Percentiles rank a stretch among this genome's conserved stretches.
Conservation (phyloP, 371 early-diverging fungal species). For the Actinomortierella wolfii region DNA sequence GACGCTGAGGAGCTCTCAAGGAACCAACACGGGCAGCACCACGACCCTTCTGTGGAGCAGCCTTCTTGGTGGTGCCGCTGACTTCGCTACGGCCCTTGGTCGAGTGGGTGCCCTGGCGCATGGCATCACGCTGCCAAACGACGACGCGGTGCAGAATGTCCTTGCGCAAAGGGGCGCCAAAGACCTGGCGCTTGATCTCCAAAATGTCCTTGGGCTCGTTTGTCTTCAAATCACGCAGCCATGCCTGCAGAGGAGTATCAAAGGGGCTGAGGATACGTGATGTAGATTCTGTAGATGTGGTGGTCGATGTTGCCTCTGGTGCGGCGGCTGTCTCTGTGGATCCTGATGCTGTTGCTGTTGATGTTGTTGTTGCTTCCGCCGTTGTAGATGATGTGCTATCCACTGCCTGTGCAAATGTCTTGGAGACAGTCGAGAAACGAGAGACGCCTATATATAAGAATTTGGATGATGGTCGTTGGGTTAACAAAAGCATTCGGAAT, state of each 20-base stretch:
- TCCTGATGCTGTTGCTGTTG: conserved; percentile 5
- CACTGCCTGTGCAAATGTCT: conserved; percentile 22
- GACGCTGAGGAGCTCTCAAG: conserved; percentile 83
- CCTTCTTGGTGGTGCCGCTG: conserved; percentile 80
- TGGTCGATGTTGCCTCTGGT: conserved; percentile 8
- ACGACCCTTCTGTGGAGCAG: conserved; percentile 90
- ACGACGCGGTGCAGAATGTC: conserved; percentile 91
- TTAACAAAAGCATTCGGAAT: neutral
- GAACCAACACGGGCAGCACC: conserved; percentile 92
- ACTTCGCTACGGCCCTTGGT: conserved; percentile 86
- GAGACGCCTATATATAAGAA: conserved; percentile 6
- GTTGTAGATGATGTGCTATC: conserved; percentile 14
- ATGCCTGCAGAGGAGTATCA: conserved; percentile 71
- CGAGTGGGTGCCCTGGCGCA: conserved; percentile 87
- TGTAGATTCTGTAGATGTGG: neutral
- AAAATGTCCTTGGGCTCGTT: conserved; percentile 77
- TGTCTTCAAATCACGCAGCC: conserved; percentile 80
- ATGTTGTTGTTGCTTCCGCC: neutral
- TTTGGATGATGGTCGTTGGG: neutral
- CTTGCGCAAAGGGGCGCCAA: conserved; percentile 78
- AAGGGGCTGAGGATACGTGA: conserved; percentile 29
- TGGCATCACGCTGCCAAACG: conserved; percentile 79
- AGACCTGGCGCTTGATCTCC: conserved; percentile 76
- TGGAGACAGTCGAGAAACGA: conserved; percentile 36
- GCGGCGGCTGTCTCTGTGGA: too few species aligned